A percentile compares a stretch with the other conserved stretches of the same genome.
Conservation (phyloP, 345 rosid species). For the Hypericum androsaemum region DNA sequence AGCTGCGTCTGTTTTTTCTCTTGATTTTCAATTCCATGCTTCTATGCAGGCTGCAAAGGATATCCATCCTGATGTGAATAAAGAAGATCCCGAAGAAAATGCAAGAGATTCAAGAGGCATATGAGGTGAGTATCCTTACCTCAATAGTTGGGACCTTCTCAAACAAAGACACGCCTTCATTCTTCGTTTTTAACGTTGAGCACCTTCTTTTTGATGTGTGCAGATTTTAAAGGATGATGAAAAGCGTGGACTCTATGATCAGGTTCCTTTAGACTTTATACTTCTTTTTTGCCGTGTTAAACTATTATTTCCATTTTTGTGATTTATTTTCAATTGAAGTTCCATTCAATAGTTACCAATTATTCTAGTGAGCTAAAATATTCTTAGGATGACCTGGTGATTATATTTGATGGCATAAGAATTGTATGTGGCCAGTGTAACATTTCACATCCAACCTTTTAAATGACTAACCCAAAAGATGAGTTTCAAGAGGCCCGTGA, state of each 20-base stretch:
- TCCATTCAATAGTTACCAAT: too few species aligned
- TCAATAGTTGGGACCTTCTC: not conserved
- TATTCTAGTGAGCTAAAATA: too few species aligned
- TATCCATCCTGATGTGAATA: constrained; percentile 92
- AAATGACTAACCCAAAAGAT: too few species aligned
- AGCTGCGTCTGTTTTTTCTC: too few species aligned
- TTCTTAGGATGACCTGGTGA: too few species aligned
- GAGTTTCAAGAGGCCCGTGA: too few species aligned
- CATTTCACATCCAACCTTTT: too few species aligned
- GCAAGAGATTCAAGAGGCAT: constrained; percentile 92
- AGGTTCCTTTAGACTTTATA: constrained; percentile 31
- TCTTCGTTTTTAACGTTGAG: not conserved
- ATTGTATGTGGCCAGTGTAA: too few species aligned
- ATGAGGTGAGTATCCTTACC: constrained; percentile 43
- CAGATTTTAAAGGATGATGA: constrained; percentile 90
- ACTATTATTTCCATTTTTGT: too few species aligned
- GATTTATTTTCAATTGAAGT: too few species aligned
- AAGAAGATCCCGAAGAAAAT: constrained; percentile 99
- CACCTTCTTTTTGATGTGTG: constrained; percentile 3
- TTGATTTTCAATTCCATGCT: not conserved
- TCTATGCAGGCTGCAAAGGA: constrained; percentile 74
- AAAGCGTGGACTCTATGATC: constrained; percentile 82
- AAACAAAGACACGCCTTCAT: not conserved
- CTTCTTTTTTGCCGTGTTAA: too few species aligned
- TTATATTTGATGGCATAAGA: too few species aligned